These are phyloP conservation scores for Trichoderma afroharzianum DNA, from an alignment of 2,329 filamentous ascomycete species.

Conservation along the genomic window DNA sequence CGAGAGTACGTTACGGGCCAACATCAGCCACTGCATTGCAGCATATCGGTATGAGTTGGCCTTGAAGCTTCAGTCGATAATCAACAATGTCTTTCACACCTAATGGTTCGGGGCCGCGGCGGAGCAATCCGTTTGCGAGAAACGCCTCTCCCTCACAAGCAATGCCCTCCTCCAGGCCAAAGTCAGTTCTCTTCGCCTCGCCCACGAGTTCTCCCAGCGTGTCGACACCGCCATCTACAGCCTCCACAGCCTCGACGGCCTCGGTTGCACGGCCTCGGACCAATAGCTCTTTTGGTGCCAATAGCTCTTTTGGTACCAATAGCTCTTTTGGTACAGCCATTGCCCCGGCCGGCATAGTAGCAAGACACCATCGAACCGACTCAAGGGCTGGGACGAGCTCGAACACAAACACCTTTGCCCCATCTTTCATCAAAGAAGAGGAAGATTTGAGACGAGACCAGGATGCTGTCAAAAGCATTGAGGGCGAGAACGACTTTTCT, in stretches of 20 bases:
- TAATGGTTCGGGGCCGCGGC: constrained; percentile 57
- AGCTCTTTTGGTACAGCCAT: constrained; percentile 46
- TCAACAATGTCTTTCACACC: constrained; percentile 35
- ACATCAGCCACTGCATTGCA: constrained; percentile 5
- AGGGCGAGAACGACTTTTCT: constrained; percentile 98
- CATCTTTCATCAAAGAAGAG: constrained; percentile 90
- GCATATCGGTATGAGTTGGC: constrained; percentile 23
- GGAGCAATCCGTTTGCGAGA: constrained; percentile 76
- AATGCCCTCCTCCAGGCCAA: constrained; percentile 58
- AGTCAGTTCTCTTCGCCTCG: constrained; percentile 67
- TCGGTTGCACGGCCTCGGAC: constrained; percentile 67
- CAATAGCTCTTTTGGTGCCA: constrained; percentile 50
- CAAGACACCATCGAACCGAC: constrained; percentile 47
- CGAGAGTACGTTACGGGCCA: not conserved
- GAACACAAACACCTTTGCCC: constrained; percentile 79
- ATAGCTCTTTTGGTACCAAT: constrained; percentile 48
- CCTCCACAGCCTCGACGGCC: constrained; percentile 33
- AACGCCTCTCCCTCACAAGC: constrained; percentile 64
- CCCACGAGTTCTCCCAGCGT: not conserved
- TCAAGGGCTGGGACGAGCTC: constrained; percentile 63
- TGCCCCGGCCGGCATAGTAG: constrained; percentile 34
- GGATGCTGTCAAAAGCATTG: constrained; percentile 67
- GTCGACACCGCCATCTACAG: constrained; percentile 48
- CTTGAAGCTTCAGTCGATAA: constrained; percentile 21
- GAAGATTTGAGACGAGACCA: constrained; percentile 64